phyloP scores from a whole-genome alignment of 192 early-diverging fungal species.

The Backusella luteola region DNA sequence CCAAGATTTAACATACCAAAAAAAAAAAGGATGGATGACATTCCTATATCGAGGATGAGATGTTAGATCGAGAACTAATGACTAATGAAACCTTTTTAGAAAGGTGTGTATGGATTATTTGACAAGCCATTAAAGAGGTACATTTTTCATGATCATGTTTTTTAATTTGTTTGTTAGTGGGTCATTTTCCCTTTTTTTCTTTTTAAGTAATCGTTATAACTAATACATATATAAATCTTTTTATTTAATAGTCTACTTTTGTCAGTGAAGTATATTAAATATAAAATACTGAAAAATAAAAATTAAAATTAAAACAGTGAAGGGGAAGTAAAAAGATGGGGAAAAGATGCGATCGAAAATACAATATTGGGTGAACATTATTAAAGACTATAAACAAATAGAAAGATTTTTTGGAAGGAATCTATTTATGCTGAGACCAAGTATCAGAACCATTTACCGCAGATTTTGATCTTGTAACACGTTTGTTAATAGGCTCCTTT shows the following conservation, averaged over 20 bases:
- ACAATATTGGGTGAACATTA: background rate
- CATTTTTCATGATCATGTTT: background rate
- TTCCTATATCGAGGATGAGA: background rate
- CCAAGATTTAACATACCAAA: background rate
- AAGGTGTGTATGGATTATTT: background rate
- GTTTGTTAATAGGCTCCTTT: slow-evolving; percentile 1
- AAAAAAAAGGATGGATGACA: background rate
- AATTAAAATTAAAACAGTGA: background rate
- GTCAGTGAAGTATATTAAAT: background rate
- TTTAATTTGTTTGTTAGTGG: too few relatives aligned
- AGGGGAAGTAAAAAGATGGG: background rate
- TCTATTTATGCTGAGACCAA: slow-evolving; percentile 6
- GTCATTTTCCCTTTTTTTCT: too few relatives aligned
- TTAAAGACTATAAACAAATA: background rate
- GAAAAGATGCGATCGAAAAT: background rate
- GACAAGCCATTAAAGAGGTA: background rate
- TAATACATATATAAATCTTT: too few relatives aligned
- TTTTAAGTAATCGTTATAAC: too few relatives aligned
- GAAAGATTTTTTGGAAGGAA: background rate
- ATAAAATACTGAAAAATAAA: background rate
- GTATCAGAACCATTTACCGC: background rate
- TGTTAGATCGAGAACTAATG: background rate
- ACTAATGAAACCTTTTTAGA: background rate
- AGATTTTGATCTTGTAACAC: slow-evolving; percentile 6
- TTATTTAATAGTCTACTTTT: background rate